Evolutionary conservation across 2,329 filamentous ascomycete species (phyloP), one percentile per base, ranked within the genome.

Genomic region (Paecilomyces niveus): DNA sequence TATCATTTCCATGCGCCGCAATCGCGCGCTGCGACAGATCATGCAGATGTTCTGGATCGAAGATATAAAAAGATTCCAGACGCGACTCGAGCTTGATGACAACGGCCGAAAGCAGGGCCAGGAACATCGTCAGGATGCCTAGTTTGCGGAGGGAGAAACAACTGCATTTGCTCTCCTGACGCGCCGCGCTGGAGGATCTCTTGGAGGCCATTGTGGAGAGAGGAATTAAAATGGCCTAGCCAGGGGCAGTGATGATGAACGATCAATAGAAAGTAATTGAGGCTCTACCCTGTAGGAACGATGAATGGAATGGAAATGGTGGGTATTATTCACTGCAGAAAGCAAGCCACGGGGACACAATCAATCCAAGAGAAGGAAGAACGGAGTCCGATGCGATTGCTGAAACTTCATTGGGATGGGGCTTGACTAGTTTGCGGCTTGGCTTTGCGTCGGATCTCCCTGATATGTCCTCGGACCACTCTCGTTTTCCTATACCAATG

Each of bases 1-100:
- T 95, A 77, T 93, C 83, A 72, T 92, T 89, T 65, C 89, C 89
- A 72, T 93, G 85, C 45, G 81, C 74, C 9, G 76, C 78, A 62
- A 95, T 83, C 32, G 85, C 88, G 62, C 84, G 82, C 73, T 83
- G 76, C 10, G 88, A 82, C 33, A 94, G 76, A 61, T 87, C 81
- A 70, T 90, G 85, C 60, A 95, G 81, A 61, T 90, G 81, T 15
- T 80, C 78, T 1, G 83, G 83, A 57, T 86, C 77, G 75, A 95
- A 92, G 73, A 94, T 84, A 81, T 92, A 94, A 79, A 92, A 80
- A 56, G 70, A 74, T 53, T 75, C 69, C 54, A 75, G 68, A 54
- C 72, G 72, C 61, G 72, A 66, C 57, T 75, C 68, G 57, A 74
- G 64, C 62, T 67, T 74, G 63, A 60, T 67, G 67, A 74, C 74